Evolutionary conservation across 768 basidiomycete genomes (phyloP).

Genomic region (Boletus reticuloceps): DNA sequence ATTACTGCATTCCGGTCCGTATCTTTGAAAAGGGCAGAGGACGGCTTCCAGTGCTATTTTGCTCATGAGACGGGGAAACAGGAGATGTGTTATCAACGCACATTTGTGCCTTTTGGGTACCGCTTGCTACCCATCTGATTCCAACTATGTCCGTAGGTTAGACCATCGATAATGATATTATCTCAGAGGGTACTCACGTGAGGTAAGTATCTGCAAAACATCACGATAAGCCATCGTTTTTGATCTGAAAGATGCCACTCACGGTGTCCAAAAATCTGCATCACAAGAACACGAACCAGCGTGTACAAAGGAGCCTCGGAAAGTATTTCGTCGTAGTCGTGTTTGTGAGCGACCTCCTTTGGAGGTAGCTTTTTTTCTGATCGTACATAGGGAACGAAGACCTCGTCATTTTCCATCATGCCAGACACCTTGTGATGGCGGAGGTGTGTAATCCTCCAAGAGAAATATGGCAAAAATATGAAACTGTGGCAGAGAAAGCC

Average conservation of each 20-base stretch:
- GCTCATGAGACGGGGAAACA: neutral
- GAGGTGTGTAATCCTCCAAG: neutral
- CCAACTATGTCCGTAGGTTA: neutral
- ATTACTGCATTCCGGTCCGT: neutral
- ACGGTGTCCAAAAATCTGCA: conserved; percentile 1
- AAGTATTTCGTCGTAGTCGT: neutral
- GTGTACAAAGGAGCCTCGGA: neutral
- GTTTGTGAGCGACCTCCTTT: neutral
- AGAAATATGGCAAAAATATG: neutral
- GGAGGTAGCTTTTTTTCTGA: neutral
- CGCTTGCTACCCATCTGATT: neutral
- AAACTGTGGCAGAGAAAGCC: neutral
- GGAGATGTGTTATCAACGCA: neutral
- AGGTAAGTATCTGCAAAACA: neutral
- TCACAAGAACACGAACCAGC: neutral
- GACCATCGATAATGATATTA: neutral
- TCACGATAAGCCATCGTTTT: neutral
- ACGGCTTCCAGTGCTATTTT: neutral
- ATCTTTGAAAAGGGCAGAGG: neutral
- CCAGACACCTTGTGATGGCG: neutral
- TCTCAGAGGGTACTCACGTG: neutral
- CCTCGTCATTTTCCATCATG: neutral
- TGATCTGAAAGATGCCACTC: neutral
- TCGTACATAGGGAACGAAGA: neutral
- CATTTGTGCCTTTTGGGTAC: neutral